phyloP scores from a whole-genome alignment of 441 rosid genomes.

The Geranium incanum region DNA sequence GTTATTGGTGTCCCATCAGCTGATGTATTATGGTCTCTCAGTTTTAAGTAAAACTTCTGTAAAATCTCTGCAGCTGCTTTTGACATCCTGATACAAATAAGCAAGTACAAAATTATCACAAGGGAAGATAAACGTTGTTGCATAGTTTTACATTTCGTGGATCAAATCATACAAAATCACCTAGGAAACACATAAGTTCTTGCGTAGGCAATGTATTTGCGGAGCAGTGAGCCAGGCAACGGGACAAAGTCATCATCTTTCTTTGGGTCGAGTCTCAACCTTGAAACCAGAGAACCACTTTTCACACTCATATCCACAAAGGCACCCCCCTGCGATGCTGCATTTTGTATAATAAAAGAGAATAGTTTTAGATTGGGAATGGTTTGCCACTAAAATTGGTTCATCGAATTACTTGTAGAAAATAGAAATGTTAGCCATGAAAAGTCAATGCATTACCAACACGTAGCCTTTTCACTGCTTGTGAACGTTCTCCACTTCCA shows the following conservation, averaged over 20 bases:
- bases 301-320: constrained; percentile 34
- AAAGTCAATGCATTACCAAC: constrained; percentile 30
- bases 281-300: constrained; percentile 63
- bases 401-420: background rate
- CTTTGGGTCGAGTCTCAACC: constrained; percentile 66
- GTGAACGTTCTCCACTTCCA: constrained; percentile 49
- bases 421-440: background rate
- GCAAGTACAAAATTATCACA: constrained; percentile 9
- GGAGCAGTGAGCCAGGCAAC: constrained; percentile 73
- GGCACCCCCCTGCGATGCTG: constrained; percentile 41
- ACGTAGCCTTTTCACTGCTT: constrained; percentile 46
- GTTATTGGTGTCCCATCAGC: constrained; percentile 95
- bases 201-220: constrained; percentile 89
- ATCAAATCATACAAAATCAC: constrained; percentile 35
- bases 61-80: constrained; percentile 87
- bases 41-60: constrained; percentile 77
- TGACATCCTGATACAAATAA: constrained; percentile 58
- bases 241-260: constrained; percentile 70
- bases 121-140: background rate
- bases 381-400: background rate
- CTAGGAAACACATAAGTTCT: constrained; percentile 75
- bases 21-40: constrained; percentile 82
- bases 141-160: background rate
- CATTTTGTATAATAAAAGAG: constrained; percentile 22
- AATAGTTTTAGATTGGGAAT: background rate